Evolutionary conservation across 2,329 filamentous ascomycete species (phyloP), one percentile per base, ranked within the genome.

Genomic region (Trichoderma guizhouense): DNA sequence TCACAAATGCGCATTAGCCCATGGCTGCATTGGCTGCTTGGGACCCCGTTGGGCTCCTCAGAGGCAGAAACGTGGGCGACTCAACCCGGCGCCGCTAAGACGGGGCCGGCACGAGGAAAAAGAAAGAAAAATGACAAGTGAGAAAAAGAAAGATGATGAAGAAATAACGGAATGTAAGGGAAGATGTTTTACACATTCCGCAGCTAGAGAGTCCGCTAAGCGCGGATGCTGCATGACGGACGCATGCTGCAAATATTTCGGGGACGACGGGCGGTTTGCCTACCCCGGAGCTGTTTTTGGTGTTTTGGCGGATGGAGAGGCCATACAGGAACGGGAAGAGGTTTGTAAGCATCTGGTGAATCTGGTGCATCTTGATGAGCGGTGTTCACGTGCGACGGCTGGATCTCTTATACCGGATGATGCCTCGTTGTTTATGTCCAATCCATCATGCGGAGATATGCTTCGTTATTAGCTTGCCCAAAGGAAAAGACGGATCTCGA

Each of bases 171-270:
- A 36, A 14, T 5, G 36, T 30, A 32, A 58, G 24, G 18, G 24
- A 60, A 12, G 15, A 30, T 30, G 43, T 21, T 12, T 67, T 18
- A 26, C 24, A 39, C 34, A 28, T 32, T 67, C 32, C 32, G 8
- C 28, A 3, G 47, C 34, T 11, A n/a, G 15, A 24, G 26, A 63
- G 61, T n/a, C 34, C 34, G 51, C 51, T 57, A 58, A 68, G 24
- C 65, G 65, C 34, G 65, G 65, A 60, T 68, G 36, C 64, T 47
- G 26, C 24, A 60, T 60, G 55, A 68, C 65, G 64, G 55, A 68
- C 36, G 64, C 51, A 39, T 9, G 51, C 21, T 60, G 62, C 18
- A 21, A 32, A 32, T 8, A 34, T 36, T 36, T 36, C 14, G 34
- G 34, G 34, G 36, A 18, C 34, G 34, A 7, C 15, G 43, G 43